These are phyloP conservation scores for Chlorella sp. DNA, from an alignment of 139 green algal species.

Conservation along the genomic window DNA sequence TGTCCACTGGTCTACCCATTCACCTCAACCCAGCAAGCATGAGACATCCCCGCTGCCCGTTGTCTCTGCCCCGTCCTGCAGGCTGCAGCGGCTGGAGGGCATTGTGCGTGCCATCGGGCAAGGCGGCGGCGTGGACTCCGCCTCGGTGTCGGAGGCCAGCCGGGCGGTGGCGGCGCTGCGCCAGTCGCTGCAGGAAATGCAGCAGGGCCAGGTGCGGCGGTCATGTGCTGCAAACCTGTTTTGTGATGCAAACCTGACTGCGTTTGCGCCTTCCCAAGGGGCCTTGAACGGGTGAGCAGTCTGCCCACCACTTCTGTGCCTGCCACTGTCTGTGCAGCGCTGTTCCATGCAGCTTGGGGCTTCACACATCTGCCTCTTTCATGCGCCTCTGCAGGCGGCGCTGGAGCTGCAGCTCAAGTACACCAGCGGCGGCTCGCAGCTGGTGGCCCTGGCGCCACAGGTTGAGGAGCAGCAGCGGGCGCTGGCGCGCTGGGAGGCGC, in stretches of 20 bases:
- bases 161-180: conserved; percentile 30
- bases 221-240: not conserved
- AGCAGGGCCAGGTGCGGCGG: conserved; percentile 24
- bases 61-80: not conserved
- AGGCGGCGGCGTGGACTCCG: conserved; percentile 20
- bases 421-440: not conserved
- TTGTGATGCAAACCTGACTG: no score
- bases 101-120: conserved; percentile 36
- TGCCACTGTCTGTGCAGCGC: no score
- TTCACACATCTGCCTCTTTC: no score
- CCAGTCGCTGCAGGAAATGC: conserved; percentile 31
- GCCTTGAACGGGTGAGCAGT: no score
- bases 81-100: conserved; percentile 38
- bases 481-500: conserved; percentile 34
- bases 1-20: not conserved
- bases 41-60: no score
- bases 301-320: no score
- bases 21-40: no score
- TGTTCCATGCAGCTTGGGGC: no score
- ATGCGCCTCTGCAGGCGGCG: not conserved
- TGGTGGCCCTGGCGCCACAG: not conserved
- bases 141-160: conserved; percentile 7
- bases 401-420: conserved; percentile 33
- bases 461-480: conserved; percentile 30
- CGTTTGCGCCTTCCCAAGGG: no score